Evolutionary conservation across 805 yeast species (phyloP).

Genomic region (Myxozyma udenii): DNA sequence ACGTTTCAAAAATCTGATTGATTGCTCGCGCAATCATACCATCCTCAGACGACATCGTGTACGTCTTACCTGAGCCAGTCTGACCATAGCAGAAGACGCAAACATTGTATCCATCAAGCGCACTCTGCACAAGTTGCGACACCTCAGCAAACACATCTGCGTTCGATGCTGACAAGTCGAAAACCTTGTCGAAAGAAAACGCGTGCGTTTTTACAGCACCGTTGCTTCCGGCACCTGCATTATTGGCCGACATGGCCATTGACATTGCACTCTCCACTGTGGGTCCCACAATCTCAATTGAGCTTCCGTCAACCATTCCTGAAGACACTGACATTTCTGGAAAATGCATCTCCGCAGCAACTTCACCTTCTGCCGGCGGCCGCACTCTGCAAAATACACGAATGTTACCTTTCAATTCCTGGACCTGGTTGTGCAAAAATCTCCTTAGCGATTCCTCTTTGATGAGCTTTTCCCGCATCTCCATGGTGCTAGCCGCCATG

Average conservation of each 20-base stretch:
- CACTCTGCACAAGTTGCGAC: conserved; percentile 78
- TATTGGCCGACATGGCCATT: conserved; percentile 17
- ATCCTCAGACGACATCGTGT: conserved; percentile 69
- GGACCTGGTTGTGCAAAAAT: conserved; percentile 65
- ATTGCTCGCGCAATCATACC: conserved; percentile 84
- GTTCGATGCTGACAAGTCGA: conserved; percentile 54
- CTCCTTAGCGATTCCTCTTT: conserved; percentile 59
- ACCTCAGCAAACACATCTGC: conserved; percentile 73
- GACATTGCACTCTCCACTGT: conserved; percentile 23
- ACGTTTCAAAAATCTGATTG: conserved; percentile 61
- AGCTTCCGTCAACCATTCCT: conserved; percentile 27
- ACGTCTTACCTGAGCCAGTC: conserved; percentile 93
- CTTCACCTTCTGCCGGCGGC: conserved; percentile 46
- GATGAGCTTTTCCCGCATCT: conserved; percentile 42
- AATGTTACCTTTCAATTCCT: conserved; percentile 87
- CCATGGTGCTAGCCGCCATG: conserved; percentile 38
- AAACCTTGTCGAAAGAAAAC: conserved; percentile 78
- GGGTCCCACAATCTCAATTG: conserved; percentile 32
- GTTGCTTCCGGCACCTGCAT: neutral
- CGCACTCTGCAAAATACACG: conserved; percentile 85
- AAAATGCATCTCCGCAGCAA: conserved; percentile 37
- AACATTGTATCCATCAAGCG: conserved; percentile 84
- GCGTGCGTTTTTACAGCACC: conserved; percentile 36
- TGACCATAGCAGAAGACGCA: conserved; percentile 97
- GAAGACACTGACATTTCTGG: conserved; percentile 31